Conservation (phyloP, 441 rosid genomes). For the Oxalis stricta region DNA sequence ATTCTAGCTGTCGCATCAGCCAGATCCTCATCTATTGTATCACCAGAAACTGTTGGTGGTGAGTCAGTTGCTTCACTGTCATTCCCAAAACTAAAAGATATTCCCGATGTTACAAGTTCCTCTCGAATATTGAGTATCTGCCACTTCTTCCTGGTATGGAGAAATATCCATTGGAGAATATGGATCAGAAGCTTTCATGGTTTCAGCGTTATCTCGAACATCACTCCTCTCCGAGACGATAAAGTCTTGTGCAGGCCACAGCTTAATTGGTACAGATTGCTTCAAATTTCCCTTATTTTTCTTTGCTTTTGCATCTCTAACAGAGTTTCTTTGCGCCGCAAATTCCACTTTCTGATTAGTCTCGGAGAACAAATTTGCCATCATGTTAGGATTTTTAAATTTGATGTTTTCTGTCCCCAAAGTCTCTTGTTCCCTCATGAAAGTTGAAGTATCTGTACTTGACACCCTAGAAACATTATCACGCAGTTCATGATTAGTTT, state of each 20-base stretch:
- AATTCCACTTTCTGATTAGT: conserved; percentile 43
- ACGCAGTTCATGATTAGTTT: conserved; percentile 10
- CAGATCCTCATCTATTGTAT: conserved; percentile 43
- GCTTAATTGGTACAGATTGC: conserved; percentile 38
- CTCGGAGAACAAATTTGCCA: conserved; percentile 28
- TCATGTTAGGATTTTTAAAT: conserved; percentile 43
- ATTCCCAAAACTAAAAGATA: conserved; percentile 23
- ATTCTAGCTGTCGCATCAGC: conserved; percentile 42
- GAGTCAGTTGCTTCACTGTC: conserved; percentile 21
- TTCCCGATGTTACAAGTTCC: conserved; percentile 45
- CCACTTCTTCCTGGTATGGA: conserved; percentile 41
- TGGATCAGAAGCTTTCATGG: conserved; percentile 40
- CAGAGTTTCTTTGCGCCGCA: conserved; percentile 35
- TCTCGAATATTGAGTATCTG: conserved; percentile 26
- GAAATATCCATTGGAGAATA: conserved; percentile 88
- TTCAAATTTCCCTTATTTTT: conserved; percentile 56
- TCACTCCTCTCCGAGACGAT: conserved; percentile 25
- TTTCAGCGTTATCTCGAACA: conserved; percentile 32
- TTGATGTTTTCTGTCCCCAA: conserved; percentile 24
- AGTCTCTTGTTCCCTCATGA: conserved; percentile 26
- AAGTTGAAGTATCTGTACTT: conserved; percentile 21
- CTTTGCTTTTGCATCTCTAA: conserved; percentile 31
- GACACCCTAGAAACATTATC: conserved; percentile 16
- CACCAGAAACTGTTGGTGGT: conserved; percentile 21
- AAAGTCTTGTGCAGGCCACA: conserved; percentile 36